Percentiles rank a stretch among this genome's conserved stretches.
Evolutionary conservation across 148 eudicot species (phyloP).

Genomic region (Cornus kousa): DNA sequence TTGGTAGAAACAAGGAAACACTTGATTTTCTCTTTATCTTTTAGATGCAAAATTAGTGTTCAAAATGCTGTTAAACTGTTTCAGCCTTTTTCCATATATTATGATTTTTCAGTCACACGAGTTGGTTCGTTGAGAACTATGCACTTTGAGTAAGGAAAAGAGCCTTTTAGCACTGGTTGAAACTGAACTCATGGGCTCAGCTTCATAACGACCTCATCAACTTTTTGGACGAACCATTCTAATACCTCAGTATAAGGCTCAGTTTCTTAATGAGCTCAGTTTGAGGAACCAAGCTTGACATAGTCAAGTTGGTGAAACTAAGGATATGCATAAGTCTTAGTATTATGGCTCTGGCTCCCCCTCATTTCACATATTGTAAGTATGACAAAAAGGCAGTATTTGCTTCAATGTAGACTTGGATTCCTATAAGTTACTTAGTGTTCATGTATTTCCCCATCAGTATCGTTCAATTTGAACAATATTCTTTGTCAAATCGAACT

Average conservation of each 20-base stretch:
- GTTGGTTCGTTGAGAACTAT: not conserved
- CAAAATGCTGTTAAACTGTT: not conserved
- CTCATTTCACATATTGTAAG: not conserved
- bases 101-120: not conserved
- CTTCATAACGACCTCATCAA: not conserved
- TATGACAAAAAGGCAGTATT: not conserved
- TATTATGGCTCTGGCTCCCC: not conserved
- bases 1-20: not conserved
- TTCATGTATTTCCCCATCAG: not conserved
- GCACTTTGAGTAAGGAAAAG: not conserved
- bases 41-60: not conserved
- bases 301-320: not conserved
- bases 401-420: not conserved
- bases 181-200: not conserved
- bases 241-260: not conserved
- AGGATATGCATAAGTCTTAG: not conserved
- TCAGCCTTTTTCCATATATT: not conserved
- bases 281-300: not conserved
- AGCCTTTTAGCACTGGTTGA: not conserved
- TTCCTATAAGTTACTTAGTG: not conserved
- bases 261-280: not conserved
- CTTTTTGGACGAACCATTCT: not conserved
- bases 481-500: not conserved
- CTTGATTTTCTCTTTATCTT: not conserved
- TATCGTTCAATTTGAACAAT: not conserved